phyloP scores from a whole-genome alignment of 257 asterid species.

The Scutellaria galericulata region DNA sequence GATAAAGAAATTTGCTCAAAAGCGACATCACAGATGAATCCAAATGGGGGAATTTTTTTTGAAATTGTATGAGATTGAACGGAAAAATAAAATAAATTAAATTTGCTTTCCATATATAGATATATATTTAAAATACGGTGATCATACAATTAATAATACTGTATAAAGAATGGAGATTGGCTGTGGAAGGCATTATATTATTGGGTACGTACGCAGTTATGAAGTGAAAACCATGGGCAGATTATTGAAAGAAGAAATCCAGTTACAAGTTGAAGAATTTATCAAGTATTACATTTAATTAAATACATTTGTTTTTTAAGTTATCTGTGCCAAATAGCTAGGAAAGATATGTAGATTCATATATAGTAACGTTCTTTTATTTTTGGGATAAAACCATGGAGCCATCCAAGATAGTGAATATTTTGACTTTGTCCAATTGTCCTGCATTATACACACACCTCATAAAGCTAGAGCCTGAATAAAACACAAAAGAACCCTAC shows the following conservation, averaged over 20 bases:
- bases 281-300: neutral
- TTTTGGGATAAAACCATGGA: conserved; percentile 16
- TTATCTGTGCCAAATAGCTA: neutral
- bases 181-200: neutral
- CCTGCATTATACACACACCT: neutral
- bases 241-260: conserved; percentile 17
- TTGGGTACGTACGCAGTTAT: conserved; percentile 4
- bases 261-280: conserved; percentile 21
- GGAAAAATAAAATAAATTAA: neutral
- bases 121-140: no score
- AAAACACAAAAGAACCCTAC: no score
- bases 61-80: no score
- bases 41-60: no score
- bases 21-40: no score
- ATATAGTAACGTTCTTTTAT: neutral
- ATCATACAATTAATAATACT: no score
- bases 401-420: conserved; percentile 18
- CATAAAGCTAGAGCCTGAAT: no score
- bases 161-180: neutral
- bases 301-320: neutral
- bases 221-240: conserved; percentile 33
- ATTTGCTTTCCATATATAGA: neutral
- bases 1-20: no score
- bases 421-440: conserved; percentile 15
- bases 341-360: neutral